Base-by-base conservation (phyloP, 78 protist species). In the Cavenderia fasciculata region DNA sequence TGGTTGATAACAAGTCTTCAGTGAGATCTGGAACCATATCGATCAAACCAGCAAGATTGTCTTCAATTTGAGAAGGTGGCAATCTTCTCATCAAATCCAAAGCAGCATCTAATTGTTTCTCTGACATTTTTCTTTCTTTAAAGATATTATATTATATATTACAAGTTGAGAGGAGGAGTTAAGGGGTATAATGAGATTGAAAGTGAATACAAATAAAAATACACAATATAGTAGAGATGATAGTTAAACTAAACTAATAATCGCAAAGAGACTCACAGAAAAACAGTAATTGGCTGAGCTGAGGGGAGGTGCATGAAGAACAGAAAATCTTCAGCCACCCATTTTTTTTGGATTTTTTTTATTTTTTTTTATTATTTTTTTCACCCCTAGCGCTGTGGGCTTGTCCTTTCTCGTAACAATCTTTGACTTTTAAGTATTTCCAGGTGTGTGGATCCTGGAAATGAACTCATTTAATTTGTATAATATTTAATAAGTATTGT, bases 21-120 rank as follows among this genome's bases (percentile, higher is more conserved):
- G 95, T 87, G 34, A 98, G 90, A 33, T 96, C 97, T 29, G 99
- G 99, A 5, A 85, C 95, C 31, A 98, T 47, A 51, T 95, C 98
- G 19, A 97, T 38, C n/a, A 97, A 63, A 54, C 92, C 95, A 2
- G 95, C 92, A 61, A 97, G 82, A 73, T 92, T 87, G 70, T 92
- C 88, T 74, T 95, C 97, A 8, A 95, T 78, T 56, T 96, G 87
- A 27, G 90, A 59, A 31, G 98, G 98, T 27, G 98, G 99, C 57
- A 98, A 72, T 27, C 98, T 85, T 59, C 98, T 86, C 96, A 97
- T 95, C 12, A 98, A 88, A 82, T 97, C 98, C 41, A 97, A 66
- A 34, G 98, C 98, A 23, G 96, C 76, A 36, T 95, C 94, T 47
- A 98, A 74, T 51, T 94, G 96, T 23, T 92, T 75, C 21, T 89